A percentile compares a stretch with the other conserved stretches of the same genome.
phyloP scores from a whole-genome alignment of 305 asterid species.

The Fraxinus greggii region DNA sequence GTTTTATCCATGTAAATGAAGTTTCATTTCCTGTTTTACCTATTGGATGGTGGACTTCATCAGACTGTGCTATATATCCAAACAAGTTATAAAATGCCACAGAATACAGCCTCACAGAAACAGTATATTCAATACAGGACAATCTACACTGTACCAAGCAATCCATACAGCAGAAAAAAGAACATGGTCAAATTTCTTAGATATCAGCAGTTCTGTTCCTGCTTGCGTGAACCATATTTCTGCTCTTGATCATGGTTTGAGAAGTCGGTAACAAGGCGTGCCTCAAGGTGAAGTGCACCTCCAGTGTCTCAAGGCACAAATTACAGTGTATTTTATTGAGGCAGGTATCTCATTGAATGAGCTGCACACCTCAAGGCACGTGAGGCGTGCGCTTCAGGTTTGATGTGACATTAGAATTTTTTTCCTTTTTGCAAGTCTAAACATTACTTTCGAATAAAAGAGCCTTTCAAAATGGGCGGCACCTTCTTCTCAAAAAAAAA shows the following conservation, averaged over 20 bases:
- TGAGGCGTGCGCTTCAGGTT: background rate
- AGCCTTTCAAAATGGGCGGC: background rate
- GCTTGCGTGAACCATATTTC: background rate
- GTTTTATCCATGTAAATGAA: background rate
- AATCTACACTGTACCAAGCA: background rate
- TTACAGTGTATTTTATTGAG: background rate
- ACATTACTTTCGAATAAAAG: too few relatives aligned
- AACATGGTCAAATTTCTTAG: background rate
- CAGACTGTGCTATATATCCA: background rate
- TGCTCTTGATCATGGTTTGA: background rate
- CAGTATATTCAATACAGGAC: background rate
- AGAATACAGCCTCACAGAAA: background rate
- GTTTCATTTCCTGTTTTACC: background rate
- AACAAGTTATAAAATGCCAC: background rate
- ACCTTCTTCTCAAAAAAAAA: background rate
- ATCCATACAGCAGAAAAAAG: background rate
- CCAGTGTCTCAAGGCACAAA: background rate
- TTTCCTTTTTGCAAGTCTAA: background rate
- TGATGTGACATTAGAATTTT: background rate
- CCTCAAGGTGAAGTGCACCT: background rate
- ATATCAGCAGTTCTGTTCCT: background rate
- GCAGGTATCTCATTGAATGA: background rate
- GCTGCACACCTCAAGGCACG: background rate
- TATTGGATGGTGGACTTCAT: background rate
- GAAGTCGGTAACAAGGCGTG: background rate